phyloP scores from a whole-genome alignment of 1,284 basidiomycete genomes.

The Xerocomus tenax region DNA sequence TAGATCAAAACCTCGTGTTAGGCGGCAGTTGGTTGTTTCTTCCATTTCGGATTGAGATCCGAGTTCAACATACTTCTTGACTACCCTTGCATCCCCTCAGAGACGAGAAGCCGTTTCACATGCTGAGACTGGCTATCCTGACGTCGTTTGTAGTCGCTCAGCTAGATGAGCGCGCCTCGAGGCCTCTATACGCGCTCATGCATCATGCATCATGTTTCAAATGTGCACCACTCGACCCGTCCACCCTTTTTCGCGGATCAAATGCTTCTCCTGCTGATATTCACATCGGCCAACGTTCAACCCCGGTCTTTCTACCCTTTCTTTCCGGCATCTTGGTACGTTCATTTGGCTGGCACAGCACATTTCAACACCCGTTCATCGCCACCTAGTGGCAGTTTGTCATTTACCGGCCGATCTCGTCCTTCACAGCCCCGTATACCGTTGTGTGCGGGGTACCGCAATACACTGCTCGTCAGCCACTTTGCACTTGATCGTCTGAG shows the following conservation, averaged over 20 bases:
- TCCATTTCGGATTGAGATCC: slow-evolving; percentile 22
- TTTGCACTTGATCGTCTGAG: slow-evolving; percentile 20
- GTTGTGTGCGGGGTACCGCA: slow-evolving; percentile 29
- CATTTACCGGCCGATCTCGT: slow-evolving; percentile 20
- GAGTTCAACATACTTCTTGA: slow-evolving; percentile 8
- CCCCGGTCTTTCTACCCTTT: slow-evolving; percentile 21
- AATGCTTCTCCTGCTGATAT: slow-evolving; percentile 21
- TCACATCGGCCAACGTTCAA: slow-evolving; percentile 25
- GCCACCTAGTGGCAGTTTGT: slow-evolving; percentile 11
- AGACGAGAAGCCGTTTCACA: slow-evolving; percentile 11
- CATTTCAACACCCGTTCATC: background rate
- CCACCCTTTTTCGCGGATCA: slow-evolving; percentile 15
- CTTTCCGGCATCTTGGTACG: slow-evolving; percentile 20
- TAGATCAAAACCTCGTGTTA: slow-evolving; percentile 11
- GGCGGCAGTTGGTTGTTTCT: slow-evolving; percentile 17
- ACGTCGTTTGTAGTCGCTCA: slow-evolving; percentile 16
- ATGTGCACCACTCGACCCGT: background rate
- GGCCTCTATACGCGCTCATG: background rate
- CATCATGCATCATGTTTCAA: background rate
- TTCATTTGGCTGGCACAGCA: background rate
- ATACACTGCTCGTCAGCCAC: slow-evolving; percentile 29
- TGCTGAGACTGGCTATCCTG: slow-evolving; percentile 19
- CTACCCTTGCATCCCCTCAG: slow-evolving; percentile 6
- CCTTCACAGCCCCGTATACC: slow-evolving; percentile 24
- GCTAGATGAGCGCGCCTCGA: slow-evolving; percentile 14